Evolutionary conservation across 805 yeast species (phyloP).

Genomic region (Pichia pseudocactophila): DNA sequence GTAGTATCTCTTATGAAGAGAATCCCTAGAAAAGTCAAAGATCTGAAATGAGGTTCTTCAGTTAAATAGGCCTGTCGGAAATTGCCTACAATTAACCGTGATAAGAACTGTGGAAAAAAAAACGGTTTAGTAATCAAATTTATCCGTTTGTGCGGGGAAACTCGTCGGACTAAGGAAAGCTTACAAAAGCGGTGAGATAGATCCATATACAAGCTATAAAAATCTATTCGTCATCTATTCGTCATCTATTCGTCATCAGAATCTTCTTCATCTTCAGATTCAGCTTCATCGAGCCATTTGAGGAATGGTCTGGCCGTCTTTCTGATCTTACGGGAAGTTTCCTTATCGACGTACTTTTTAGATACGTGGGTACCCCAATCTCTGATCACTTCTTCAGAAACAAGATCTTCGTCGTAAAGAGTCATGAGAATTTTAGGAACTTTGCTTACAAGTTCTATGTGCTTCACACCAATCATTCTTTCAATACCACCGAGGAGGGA

Average conservation of each 20-base stretch:
- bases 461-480: conserved; percentile 78
- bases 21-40: too few relatives aligned
- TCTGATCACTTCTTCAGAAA: conserved; percentile 71
- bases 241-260: conserved; percentile 22
- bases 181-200: too few relatives aligned
- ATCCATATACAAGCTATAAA: not conserved
- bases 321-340: conserved; percentile 84
- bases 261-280: conserved; percentile 51
- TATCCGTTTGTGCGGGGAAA: too few relatives aligned
- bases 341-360: conserved; percentile 90
- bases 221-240: not conserved
- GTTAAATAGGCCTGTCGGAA: too few relatives aligned
- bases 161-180: too few relatives aligned
- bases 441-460: conserved; percentile 54
- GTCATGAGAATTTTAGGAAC: conserved; percentile 78
- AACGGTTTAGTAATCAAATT: too few relatives aligned
- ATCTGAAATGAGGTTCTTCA: too few relatives aligned
- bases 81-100: too few relatives aligned
- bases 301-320: conserved; percentile 94
- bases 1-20: too few relatives aligned
- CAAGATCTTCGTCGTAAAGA: conserved; percentile 74
- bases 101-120: too few relatives aligned
- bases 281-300: conserved; percentile 93
- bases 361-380: conserved; percentile 89
- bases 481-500: conserved; percentile 94